Conservation (phyloP, 2,329 filamentous ascomycete species). For the Trichoderma lentiforme region DNA sequence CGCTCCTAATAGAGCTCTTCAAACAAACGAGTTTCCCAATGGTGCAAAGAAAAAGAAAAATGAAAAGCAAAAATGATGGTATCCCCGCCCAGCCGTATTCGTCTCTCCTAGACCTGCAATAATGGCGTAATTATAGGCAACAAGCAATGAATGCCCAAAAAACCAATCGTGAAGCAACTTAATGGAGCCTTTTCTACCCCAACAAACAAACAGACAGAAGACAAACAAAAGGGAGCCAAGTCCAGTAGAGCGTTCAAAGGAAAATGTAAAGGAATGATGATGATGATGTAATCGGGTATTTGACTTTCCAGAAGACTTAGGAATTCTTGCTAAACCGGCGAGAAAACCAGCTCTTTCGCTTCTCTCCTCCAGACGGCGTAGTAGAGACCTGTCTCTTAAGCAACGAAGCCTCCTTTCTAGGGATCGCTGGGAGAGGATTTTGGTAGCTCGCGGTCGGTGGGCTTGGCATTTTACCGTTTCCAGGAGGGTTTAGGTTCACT, state of each 20-base stretch:
- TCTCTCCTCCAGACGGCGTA: constrained; percentile 48
- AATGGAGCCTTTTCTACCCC: not conserved
- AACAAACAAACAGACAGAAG: not conserved
- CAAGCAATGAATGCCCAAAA: constrained; percentile 3
- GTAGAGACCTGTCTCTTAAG: constrained; percentile 31
- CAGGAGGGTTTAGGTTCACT: constrained; percentile 29
- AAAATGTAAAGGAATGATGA: constrained; percentile 6
- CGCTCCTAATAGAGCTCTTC: constrained; percentile 4
- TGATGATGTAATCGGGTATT: not conserved
- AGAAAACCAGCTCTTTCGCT: constrained; percentile 88
- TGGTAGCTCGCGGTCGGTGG: constrained; percentile 25
- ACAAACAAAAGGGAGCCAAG: not conserved
- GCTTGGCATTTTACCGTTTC: constrained; percentile 25
- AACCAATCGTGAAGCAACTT: constrained; percentile 5
- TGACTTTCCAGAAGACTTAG: not conserved
- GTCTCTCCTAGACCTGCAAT: not conserved
- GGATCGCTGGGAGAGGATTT: constrained; percentile 23
- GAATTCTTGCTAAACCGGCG: constrained; percentile 69
- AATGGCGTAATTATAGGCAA: constrained; percentile 11
- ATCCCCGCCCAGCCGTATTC: constrained; percentile 1
- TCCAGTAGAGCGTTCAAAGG: not conserved
- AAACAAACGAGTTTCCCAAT: constrained; percentile 14
- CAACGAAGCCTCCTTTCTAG: constrained; percentile 30
- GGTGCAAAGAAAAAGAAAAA: not conserved
- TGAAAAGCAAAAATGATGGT: not conserved